Base-by-base conservation (phyloP, 805 yeast species). In the Lachancea mirantina region DNA sequence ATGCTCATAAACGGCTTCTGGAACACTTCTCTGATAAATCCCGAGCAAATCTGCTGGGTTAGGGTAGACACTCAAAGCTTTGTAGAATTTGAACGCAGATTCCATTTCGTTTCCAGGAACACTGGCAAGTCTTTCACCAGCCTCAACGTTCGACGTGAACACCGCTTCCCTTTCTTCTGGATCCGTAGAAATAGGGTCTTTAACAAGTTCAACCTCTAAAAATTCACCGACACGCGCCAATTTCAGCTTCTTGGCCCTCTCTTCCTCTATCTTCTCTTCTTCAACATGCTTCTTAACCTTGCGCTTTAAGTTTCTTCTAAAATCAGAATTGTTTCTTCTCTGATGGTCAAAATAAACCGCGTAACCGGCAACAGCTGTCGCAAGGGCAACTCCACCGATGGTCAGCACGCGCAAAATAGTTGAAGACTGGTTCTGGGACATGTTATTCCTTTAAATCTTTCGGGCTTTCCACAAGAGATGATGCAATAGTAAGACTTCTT, bases 61-160 rank as follows among this genome's bases (percentile, higher is more conserved):
- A 41, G 98, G 97, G 61, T 88, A 89, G 31, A 87, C 88, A 25
- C 84, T 74, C 55, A 92, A 70, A 9, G 96, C 97, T 61, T 84
- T 83, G 74, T 92, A 92, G 72, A 87, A 92, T 46, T 79, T 73
- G 46, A 88, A 68, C 23, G 98, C 97, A 27, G 96, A 79, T 39
- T 80, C 84, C 43, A 81, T 62, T 58, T 82, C 84, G 46, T 73
- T 70, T 43, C 78, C 80, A 41, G 81, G 77, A 20, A 64, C 53
- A 43, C 72, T 66, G 42, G 84, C 74, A 47, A 83, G 67, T 58
- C 79, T 82, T 62, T 89, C 97, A 57, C 95, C 97, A 30, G 68
- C 54, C 39, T 85, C 80, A 35, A 89, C 88, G 59, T 84, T 87
- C 42, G 72, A 70, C 68, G 88, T 76, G 68, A 89, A 89, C 55